phyloP scores from a whole-genome alignment of 2,329 filamentous ascomycete species.

The Diplocarpon mali region DNA sequence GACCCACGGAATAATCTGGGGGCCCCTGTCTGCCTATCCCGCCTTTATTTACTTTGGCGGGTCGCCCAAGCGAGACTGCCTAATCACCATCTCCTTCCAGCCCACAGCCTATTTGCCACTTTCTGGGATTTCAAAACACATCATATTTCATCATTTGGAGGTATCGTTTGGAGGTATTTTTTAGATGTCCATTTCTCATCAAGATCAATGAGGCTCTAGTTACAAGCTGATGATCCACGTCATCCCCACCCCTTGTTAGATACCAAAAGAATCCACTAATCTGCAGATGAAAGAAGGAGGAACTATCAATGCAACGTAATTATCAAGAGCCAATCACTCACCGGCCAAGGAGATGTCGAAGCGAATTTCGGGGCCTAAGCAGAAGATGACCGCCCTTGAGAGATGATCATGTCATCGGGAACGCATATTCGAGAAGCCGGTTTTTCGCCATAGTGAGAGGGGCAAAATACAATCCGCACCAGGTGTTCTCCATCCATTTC shows the following conservation, averaged over 20 bases:
- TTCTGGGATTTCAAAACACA: no score
- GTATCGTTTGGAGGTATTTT: background rate
- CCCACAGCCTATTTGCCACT: background rate
- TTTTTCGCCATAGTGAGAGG: no score
- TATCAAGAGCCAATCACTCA: background rate
- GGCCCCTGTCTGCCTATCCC: no score
- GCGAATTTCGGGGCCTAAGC: background rate
- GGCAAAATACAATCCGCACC: conserved; percentile 7
- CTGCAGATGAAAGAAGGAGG: background rate
- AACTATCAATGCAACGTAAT: conserved; percentile 2
- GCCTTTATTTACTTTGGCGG: background rate
- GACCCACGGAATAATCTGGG: no score
- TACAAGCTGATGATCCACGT: background rate
- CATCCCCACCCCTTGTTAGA: background rate
- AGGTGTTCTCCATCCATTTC: background rate
- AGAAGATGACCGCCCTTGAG: conserved; percentile 3
- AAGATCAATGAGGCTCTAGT: conserved; percentile 1
- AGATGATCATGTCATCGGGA: conserved; percentile 4
- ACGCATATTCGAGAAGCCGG: no score
- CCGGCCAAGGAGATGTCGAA: background rate
- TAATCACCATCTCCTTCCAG: background rate
- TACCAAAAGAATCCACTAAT: background rate
- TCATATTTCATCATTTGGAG: no score
- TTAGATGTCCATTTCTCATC: background rate
- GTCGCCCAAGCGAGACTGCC: background rate